Conservation (phyloP, 2,329 filamentous ascomycete genomes). For the Sodiomyces alkalinus region DNA sequence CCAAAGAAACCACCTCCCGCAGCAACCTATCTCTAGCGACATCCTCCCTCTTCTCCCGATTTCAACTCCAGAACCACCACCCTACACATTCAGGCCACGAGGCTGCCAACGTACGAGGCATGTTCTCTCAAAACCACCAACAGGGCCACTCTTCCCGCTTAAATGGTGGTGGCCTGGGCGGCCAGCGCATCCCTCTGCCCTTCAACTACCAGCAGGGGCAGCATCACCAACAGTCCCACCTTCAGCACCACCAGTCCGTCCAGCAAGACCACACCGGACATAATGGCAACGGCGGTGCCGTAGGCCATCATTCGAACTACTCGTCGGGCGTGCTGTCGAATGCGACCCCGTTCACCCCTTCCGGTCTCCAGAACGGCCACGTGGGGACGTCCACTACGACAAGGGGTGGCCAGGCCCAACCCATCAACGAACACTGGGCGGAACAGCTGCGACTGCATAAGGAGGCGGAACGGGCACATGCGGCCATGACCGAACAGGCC, state of each 20-base stretch:
- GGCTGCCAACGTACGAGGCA: conserved; percentile 25
- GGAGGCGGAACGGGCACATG: conserved; percentile 57
- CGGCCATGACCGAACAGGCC: conserved; percentile 53
- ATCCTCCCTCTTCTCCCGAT: conserved; percentile 13
- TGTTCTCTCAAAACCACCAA: conserved; percentile 62
- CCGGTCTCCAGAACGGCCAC: conserved; percentile 44
- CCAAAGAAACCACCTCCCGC: conserved; percentile 30
- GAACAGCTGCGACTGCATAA: conserved; percentile 73
- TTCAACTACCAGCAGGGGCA: conserved; percentile 53
- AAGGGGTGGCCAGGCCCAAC: conserved; percentile 34
- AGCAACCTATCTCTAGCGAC: conserved; percentile 18
- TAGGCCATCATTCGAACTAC: conserved; percentile 45
- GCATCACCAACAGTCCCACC: conserved; percentile 47
- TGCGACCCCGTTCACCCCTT: conserved; percentile 42
- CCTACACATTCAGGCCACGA: conserved; percentile 12
- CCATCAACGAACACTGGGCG: conserved; percentile 61
- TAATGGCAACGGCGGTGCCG: conserved; percentile 35
- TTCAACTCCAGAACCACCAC: conserved; percentile 18
- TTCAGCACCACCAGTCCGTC: conserved; percentile 46
- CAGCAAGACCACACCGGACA: conserved; percentile 43
- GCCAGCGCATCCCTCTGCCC: conserved; percentile 46
- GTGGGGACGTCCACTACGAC: conserved; percentile 26
- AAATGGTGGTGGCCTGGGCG: conserved; percentile 50
- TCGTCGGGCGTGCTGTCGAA: conserved; percentile 49
- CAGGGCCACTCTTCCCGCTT: conserved; percentile 62